Evolutionary conservation across 2,329 filamentous ascomycete species (phyloP), one percentile per base, ranked within the genome.

Genomic region (Zopfia rhizophila): DNA sequence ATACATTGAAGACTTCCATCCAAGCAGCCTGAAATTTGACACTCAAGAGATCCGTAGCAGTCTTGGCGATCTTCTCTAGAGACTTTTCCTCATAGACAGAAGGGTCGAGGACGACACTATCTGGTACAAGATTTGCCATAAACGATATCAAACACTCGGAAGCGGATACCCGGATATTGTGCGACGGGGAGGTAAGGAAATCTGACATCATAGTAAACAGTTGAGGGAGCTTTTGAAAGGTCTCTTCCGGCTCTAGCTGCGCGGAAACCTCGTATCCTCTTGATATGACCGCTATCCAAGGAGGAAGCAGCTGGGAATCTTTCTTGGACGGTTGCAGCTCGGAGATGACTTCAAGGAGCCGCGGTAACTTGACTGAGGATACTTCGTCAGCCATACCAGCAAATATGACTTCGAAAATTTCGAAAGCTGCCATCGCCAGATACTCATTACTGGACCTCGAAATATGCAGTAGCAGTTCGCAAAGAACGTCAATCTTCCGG

Each of bases 341-440:
- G 10, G 88, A 87, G 58, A 99, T 96, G 39, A 94, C 91, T 55
- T 96, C 91, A 61, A 97, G 82, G 10, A 99, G 81, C 45, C 90
- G 84, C 3, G 92, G 91, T 10, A 99, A 81, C 74, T 97, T 99
- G 1, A 90, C 84, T 3, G 91, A 95, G 0, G 92, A 90, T 36
- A 92, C 82, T 57, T 96, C 91, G 56, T 92, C 88, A 12, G 86
- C 84, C 88, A 99, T 92, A 6, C 91, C 89, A 60, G 89, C 88
- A 57, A 99, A 97, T 31, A 97, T 96, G 70, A 96, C 88, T 71
- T 99, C 94, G 63, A 99, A 99, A 3, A 97, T 93, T 56, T 97
- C 93, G 61, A 99, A 97, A 0, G 92, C 89, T 8, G 90, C 88
- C 87, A 97, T 95, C 22, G 92, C 96, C 78, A 99, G 87, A 70